Base-by-base conservation (phyloP, 176 grass and related monocot species). In the Miscanthus lutarioriparius region DNA sequence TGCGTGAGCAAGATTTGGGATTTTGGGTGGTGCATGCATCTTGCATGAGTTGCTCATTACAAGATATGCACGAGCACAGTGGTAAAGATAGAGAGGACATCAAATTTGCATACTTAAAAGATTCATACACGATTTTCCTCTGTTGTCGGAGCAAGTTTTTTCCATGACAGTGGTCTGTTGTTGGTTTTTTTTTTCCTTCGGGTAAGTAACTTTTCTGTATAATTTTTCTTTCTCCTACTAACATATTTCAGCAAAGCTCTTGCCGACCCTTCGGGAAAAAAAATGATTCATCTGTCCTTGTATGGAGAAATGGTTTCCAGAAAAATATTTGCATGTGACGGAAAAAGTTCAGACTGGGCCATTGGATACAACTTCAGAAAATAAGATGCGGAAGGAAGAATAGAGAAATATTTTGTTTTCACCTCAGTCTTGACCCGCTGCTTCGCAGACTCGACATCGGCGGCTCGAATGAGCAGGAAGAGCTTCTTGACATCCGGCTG, bases 401-500 rank as follows among this genome's bases (percentile, higher is more conserved):
- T 4, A 15, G 28, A 75, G 1, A n/a, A n/a, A 4, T 13, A 49
- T n/a, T n/a, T 65, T 28, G 62, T 64, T 30, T 65, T 38, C 41
- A 86, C 84, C 84, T 87, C 64, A 5, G 38, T 82, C 13, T 51
- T 27, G 22, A 82, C 28, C 77, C 85, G 64, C 14, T 51, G 59
- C 5, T 54, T 81, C 0, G 85, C 77, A 6, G 78, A 87, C 64
- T 53, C 43, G 0, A 13, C 35, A 19, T 67, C 61, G 2, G 19
- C 22, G 8, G 85, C 78, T 67, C 85, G 78, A 43, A 87, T 36
- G 0, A 81, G 78, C 1, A 86, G 84, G 43, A 65, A 73, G 40
- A 73, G 67, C 40, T 86, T 86, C 40, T 80, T 80, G 40, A 80
- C 84, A 32, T 11, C 69, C 38, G 77, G 85, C 41, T 86, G 85